Evolutionary conservation across 129 eudicot genomes (phyloP), one percentile per base, ranked within the genome.

Genomic region (Scalesia atractyloides): DNA sequence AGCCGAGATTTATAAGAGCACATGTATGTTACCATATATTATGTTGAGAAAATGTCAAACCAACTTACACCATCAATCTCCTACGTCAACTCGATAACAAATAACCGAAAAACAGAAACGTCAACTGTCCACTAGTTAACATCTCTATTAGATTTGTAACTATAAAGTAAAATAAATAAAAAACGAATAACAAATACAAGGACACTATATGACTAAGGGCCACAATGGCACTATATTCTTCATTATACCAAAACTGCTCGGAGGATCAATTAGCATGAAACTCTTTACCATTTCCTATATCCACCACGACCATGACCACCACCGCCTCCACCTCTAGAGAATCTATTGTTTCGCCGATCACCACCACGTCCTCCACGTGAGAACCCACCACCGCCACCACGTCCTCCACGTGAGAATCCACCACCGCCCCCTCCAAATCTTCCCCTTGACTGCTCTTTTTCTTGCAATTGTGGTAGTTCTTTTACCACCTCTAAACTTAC

Each of bases 401-500:
- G 60, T 2, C 89, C 82, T 18, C n/a, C n/a, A n/a, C 83, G 61
- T 60, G 66, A 60, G 19, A 60, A 60, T 17, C 66, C 66, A 7
- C 89, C 74, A 3, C 87, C 83, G 37, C 84, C 79, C 1, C 88
- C 85, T 4, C 86, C 86, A 80, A 74, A 89, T 63, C 96, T 84
- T 22, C 86, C 79, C 67, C 90, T 73, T 5, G 77, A 24, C 50
- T 74, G 84, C 43, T 86, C 96, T 76, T 82, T 86, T 58, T 88
- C 96, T 77, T 91, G 96, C 76, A 91, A 69, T 13, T 53, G 73
- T 16, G 97, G 97, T 79, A 88, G 81, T 57, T 83, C 79, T 69
- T 76, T 89, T 15, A 91, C 97, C 48, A 88, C 91, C 81, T 85
- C 83, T 75, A 91, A 69, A 72, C 80, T 91, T 71, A 86, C 89